These are phyloP conservation scores for Aspergillus oerlinghausenensis DNA, from an alignment of 2,329 filamentous ascomycete species.

Conservation along the genomic window DNA sequence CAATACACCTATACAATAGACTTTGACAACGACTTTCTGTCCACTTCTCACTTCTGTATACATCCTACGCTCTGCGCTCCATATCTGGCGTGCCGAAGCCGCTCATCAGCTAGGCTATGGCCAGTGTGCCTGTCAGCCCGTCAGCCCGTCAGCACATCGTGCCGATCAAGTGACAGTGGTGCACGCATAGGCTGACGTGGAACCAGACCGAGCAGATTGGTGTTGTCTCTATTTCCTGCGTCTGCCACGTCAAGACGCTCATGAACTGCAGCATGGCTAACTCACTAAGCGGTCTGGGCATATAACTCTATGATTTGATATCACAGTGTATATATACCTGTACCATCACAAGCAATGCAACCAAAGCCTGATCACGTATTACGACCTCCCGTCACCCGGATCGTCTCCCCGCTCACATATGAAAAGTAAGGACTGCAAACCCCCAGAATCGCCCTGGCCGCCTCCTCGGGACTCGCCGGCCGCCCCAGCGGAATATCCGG, in stretches of 20 bases:
- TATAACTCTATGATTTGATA: background rate
- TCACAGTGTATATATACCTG: background rate
- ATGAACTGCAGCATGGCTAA: background rate
- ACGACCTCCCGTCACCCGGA: constrained; percentile 76
- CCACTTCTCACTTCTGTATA: background rate
- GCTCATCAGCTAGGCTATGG: background rate
- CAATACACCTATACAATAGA: background rate
- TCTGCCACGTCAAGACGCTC: background rate
- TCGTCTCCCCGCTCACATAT: constrained; percentile 82
- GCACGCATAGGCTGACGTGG: background rate
- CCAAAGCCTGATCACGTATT: constrained; percentile 47
- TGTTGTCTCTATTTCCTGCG: background rate
- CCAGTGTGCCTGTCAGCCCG: background rate
- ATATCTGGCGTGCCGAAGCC: background rate
- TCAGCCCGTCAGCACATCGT: background rate
- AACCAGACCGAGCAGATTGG: background rate
- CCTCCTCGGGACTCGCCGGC: constrained; percentile 73
- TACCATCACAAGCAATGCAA: background rate
- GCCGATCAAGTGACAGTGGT: background rate
- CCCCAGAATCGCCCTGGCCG: constrained; percentile 70
- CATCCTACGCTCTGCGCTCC: background rate
- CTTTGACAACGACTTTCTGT: background rate
- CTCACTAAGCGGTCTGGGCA: background rate
- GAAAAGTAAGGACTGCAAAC: constrained; percentile 77
- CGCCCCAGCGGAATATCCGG: constrained; percentile 74